Base-by-base conservation (phyloP, 2,329 filamentous ascomycete species). In the Aspergillus arachidicola region DNA sequence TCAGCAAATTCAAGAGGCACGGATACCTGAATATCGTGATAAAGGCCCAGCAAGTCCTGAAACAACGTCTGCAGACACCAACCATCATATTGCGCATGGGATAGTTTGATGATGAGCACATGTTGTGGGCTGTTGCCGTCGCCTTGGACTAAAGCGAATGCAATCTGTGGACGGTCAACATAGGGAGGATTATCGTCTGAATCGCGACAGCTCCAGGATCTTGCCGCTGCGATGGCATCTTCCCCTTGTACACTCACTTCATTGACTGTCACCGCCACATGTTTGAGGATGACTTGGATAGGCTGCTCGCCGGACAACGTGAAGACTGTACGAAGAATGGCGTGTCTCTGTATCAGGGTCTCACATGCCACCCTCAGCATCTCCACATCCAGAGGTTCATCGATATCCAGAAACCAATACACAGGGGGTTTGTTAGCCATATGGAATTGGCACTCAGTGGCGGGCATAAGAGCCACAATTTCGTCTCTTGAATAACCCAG, bases 291-390 rank as follows among this genome's bases (percentile, higher is more conserved):
- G 19, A 54, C 30, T 21, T 58, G 55, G 26, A 58, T 19, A 32
- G 30, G 28, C 4, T 11, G 11, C 19, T 32, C 55, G 6, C 58
- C 43, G 21, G 30, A 6, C 7, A n/a, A 32, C 9, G 64, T 61
- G 12, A 67, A 64, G 19, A 62, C 54, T 19, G 66, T 65, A 28
- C 70, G 60, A 16, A 73, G 59, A 26, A 62, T 58, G 5, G 61
- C 16, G 57, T 69, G 64, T 9, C 61, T 59, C 19, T 60, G 51
- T 62, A 71, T 43, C 56, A 71, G n/a, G 11, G 5, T n/a, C 3
- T 14, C 16, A 38, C 61, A 63, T 4, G 61, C 61, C 21, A n/a
- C 12, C 21, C 28, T n/a, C 4, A 63, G 53, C 19, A 41, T 57
- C n/a, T 26, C n/a, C 21, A 30, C 6, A 32, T 63, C 51, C 21